Conservation (phyloP, 2,329 filamentous ascomycete species). For the Aspergillus transmontanensis region DNA sequence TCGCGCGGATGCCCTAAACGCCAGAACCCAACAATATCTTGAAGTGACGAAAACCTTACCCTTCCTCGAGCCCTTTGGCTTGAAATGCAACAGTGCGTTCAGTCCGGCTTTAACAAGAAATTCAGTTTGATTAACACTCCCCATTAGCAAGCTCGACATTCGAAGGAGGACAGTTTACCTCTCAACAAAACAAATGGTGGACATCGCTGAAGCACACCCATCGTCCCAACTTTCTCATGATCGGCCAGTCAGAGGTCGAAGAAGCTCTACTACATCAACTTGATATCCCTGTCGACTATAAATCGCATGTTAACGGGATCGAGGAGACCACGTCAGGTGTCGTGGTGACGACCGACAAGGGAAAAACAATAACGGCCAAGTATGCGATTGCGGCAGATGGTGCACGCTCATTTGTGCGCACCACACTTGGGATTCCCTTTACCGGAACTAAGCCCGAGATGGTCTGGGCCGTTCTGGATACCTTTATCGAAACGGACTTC, state of each 20-base stretch:
- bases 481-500: conserved; percentile 5
- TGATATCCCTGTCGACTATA: conserved; percentile 1
- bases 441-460: conserved; percentile 10
- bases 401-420: conserved; percentile 6
- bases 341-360: neutral
- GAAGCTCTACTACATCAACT: conserved; percentile 4
- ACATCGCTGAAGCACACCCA: conserved; percentile 9
- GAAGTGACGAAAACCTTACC: conserved; percentile 1
- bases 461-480: conserved; percentile 8
- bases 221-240: conserved; percentile 10
- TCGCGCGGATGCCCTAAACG: conserved; percentile 6
- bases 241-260: conserved; percentile 7
- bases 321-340: neutral
- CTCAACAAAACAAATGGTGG: conserved; percentile 12
- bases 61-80: neutral
- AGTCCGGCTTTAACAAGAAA: too few species aligned
- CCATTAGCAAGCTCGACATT: conserved; percentile 6
- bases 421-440: conserved; percentile 5
- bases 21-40: conserved; percentile 5
- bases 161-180: conserved; percentile 9
- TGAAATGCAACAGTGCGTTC: conserved; percentile 7
- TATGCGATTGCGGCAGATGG: conserved; percentile 8
- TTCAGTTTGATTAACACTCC: neutral
- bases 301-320: neutral
- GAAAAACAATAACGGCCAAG: neutral